phyloP scores from a whole-genome alignment of 257 asterid species.

The Przewalskia tangutica region DNA sequence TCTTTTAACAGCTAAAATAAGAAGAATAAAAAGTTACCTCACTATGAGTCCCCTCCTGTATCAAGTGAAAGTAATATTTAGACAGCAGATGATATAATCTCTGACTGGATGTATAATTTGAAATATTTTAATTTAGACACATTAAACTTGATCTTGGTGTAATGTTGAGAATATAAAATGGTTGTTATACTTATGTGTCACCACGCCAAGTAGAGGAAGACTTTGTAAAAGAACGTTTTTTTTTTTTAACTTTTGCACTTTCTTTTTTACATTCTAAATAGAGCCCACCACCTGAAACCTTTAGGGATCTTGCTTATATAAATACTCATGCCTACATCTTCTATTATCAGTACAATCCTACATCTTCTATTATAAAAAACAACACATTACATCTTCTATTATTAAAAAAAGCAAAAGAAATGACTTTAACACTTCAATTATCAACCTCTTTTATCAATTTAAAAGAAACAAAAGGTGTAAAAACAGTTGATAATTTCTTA shows the following conservation, averaged over 20 bases:
- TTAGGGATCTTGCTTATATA: conserved; percentile 23
- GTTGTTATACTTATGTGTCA: background rate
- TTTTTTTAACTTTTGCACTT: conserved; percentile 35
- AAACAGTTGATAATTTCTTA: conserved; percentile 40
- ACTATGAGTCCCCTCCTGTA: background rate
- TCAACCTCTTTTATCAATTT: conserved; percentile 47
- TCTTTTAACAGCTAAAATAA: background rate
- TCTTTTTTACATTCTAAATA: conserved; percentile 22
- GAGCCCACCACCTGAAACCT: conserved; percentile 37
- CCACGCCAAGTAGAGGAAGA: background rate
- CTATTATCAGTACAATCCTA: too few species aligned
- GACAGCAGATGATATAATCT: background rate
- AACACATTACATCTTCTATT: conserved; percentile 4
- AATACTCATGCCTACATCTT: conserved; percentile 12
- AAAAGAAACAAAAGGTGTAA: conserved; percentile 30
- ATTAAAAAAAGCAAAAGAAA: conserved; percentile 8
- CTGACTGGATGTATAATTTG: background rate
- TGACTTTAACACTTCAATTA: conserved; percentile 65
- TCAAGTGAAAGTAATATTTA: background rate
- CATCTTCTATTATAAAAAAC: background rate
- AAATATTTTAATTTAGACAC: background rate
- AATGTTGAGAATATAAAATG: background rate
- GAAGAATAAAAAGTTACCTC: background rate
- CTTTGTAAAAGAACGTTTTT: conserved; percentile 14
- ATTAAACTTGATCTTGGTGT: background rate